These are phyloP conservation scores for Chlamydomonas eustigma DNA, from an alignment of 139 green algal species.

Conservation along the genomic window DNA sequence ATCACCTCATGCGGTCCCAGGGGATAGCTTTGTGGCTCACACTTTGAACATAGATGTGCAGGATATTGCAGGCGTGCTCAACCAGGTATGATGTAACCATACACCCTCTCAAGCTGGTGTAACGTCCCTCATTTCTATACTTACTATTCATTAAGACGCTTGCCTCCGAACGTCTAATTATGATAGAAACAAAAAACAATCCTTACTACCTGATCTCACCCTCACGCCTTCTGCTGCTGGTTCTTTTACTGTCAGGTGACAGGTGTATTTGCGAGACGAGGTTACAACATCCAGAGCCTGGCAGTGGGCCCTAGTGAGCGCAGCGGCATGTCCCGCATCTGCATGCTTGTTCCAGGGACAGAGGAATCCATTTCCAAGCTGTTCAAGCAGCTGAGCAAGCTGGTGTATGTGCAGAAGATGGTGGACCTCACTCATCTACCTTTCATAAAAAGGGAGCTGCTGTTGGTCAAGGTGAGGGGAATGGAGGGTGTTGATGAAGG, in stretches of 20 bases:
- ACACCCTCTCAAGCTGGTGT: no score
- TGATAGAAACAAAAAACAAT: no score
- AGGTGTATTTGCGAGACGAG: slow-evolving; percentile 88
- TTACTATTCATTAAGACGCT: no score
- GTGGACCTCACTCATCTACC: slow-evolving; percentile 73
- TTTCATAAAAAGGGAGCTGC: slow-evolving; percentile 84
- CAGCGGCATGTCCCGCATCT: slow-evolving; percentile 83
- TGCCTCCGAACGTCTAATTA: no score
- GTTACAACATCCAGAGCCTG: slow-evolving; percentile 96
- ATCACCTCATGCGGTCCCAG: no score
- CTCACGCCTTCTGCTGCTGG: neutral
- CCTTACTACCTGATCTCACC: no score
- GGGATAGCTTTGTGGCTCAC: slow-evolving; percentile 46
- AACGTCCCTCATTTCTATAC: no score
- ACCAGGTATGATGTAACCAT: slow-evolving; percentile 73
- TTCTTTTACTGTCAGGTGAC: slow-evolving; percentile 68
- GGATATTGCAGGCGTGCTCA: slow-evolving; percentile 89
- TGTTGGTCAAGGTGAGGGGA: slow-evolving; percentile 87
- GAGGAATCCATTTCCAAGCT: slow-evolving; percentile 70
- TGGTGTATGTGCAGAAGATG: slow-evolving; percentile 76
- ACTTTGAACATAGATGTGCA: slow-evolving; percentile 87
- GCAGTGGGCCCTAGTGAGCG: slow-evolving; percentile 87
- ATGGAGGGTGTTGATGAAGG: neutral
- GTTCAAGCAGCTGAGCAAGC: slow-evolving; percentile 89
- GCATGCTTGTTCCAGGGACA: slow-evolving; percentile 86